Base-by-base conservation (phyloP, 176 grass and related monocot genomes). In the Oryza longistaminata region DNA sequence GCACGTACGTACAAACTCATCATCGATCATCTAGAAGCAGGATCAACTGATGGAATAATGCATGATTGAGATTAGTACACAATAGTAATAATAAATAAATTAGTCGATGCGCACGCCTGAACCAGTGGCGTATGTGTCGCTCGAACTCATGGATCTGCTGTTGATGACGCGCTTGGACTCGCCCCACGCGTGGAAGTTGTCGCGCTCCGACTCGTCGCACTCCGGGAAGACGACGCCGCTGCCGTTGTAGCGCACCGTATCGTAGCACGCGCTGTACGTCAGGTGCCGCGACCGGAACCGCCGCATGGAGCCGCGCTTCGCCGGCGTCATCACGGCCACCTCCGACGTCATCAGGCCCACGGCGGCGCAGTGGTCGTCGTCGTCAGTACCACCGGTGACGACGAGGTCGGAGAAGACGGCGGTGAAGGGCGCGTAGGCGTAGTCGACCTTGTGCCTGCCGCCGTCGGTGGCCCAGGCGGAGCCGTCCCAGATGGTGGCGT, bases 401-500 rank as follows among this genome's bases (percentile, higher is more conserved):
- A 88, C 82, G 43, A 95, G 87, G 45, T 49, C 33, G 31, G 89
- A 87, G 81, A 97, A 95, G 43, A 90, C 85, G n/a, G 89, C 79
- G 7, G 80, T 52, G 81, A 88, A 98, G 9, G 96, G 93, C 40
- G 85, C 89, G 80, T 95, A 88, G 84, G 83, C 78, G 89, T 95
- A 98, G 86, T 98, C 88, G 58, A 93, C 76, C 62, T 85, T 90
- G 87, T 90, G 77, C 31, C 87, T 81, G 5, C 95, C 92, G 24
- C 93, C 91, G 11, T 89, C 86, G n/a, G 95, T 97, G 14, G 95
- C 95, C 95, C 95, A 97, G 35, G 83, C 66, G 11, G 93, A 95
- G 24, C 93, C 96, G 76, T 98, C 96, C 96, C 93, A 98, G 71
- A 98, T 90, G 79, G 95, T 98, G 68, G 93, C 95, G 67, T 98